phyloP scores from a whole-genome alignment of 2,329 filamentous ascomycete species.

The Colletotrichum musae region DNA sequence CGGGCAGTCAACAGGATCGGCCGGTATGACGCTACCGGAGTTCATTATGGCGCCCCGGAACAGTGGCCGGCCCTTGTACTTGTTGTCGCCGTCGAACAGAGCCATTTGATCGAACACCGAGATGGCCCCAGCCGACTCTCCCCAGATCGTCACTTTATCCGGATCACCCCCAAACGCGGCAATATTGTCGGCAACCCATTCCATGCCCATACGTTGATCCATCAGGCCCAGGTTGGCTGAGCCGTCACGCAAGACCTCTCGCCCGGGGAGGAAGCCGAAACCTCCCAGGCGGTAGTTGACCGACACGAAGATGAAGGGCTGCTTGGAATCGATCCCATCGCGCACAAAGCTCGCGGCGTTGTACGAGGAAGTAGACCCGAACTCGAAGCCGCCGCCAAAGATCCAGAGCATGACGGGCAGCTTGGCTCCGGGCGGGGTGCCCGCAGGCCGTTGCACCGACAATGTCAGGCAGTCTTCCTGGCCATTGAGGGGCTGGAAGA shows the following conservation, averaged over 20 bases:
- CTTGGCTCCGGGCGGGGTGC: conserved; percentile 67
- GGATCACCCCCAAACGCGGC: conserved; percentile 84
- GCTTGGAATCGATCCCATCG: conserved; percentile 62
- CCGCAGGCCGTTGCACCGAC: conserved; percentile 71
- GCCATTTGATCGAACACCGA: conserved; percentile 84
- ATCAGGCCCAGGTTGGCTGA: conserved; percentile 79
- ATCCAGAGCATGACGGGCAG: conserved; percentile 81
- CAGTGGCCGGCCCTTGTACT: conserved; percentile 80
- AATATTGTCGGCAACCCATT: conserved; percentile 87
- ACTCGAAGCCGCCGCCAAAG: conserved; percentile 76
- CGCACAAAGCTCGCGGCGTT: conserved; percentile 64
- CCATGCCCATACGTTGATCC: conserved; percentile 79
- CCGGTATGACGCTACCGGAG: conserved; percentile 75
- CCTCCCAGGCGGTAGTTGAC: conserved; percentile 84
- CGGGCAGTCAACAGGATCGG: conserved; percentile 73
- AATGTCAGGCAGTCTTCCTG: conserved; percentile 77
- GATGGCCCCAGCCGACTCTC: conserved; percentile 79
- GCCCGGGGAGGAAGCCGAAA: conserved; percentile 81
- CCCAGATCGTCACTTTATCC: conserved; percentile 84
- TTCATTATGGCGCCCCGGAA: conserved; percentile 87
- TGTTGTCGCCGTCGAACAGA: conserved; percentile 79
- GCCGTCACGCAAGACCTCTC: conserved; percentile 77
- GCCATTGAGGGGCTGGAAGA: conserved; percentile 69
- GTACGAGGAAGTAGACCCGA: conserved; percentile 66
- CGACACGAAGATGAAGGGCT: conserved; percentile 81